Percentiles rank a stretch among this genome's conserved stretches.
Evolutionary conservation across 2,329 filamentous ascomycete species (phyloP).

Genomic region (Claviceps africana): DNA sequence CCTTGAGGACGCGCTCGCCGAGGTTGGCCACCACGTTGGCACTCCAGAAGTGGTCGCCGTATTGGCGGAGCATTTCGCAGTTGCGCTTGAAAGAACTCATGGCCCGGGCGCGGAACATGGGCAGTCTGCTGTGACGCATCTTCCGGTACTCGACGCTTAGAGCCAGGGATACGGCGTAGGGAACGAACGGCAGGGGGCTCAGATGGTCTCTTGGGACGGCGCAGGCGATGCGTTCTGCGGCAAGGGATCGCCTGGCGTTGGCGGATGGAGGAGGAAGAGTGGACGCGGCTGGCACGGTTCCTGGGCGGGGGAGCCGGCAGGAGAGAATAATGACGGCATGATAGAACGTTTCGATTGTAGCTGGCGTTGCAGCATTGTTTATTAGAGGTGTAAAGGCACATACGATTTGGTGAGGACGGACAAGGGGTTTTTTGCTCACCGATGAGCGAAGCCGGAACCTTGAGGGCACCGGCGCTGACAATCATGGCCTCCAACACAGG

Average conservation of each 20-base stretch:
- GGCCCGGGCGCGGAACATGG: constrained; percentile 43
- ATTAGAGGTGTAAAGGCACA: neutral
- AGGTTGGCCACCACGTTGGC: constrained; percentile 39
- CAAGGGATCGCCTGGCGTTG: constrained; percentile 43
- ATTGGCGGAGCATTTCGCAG: constrained; percentile 35
- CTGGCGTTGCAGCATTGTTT: constrained; percentile 16
- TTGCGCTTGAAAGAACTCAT: constrained; percentile 40
- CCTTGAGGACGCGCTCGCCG: constrained; percentile 38
- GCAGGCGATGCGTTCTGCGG: constrained; percentile 42
- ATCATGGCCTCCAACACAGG: constrained; percentile 45
- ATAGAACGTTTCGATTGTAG: constrained; percentile 48
- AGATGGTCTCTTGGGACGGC: constrained; percentile 38
- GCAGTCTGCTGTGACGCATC: constrained; percentile 45
- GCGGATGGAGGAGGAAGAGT: constrained; percentile 33
- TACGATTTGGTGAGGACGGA: neutral
- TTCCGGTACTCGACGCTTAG: constrained; percentile 50
- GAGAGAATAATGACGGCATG: constrained; percentile 50
- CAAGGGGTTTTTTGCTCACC: constrained; percentile 23
- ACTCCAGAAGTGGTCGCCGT: constrained; percentile 45
- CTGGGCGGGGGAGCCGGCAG: constrained; percentile 35
- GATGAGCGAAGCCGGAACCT: constrained; percentile 33
- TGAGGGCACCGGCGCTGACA: constrained; percentile 36
- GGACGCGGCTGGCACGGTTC: constrained; percentile 24
- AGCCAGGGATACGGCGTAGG: constrained; percentile 46
- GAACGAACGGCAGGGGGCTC: constrained; percentile 43